Evolutionary conservation across 495 filamentous ascomycete genomes (phyloP).

Genomic region (Parachaetomium inaequale): DNA sequence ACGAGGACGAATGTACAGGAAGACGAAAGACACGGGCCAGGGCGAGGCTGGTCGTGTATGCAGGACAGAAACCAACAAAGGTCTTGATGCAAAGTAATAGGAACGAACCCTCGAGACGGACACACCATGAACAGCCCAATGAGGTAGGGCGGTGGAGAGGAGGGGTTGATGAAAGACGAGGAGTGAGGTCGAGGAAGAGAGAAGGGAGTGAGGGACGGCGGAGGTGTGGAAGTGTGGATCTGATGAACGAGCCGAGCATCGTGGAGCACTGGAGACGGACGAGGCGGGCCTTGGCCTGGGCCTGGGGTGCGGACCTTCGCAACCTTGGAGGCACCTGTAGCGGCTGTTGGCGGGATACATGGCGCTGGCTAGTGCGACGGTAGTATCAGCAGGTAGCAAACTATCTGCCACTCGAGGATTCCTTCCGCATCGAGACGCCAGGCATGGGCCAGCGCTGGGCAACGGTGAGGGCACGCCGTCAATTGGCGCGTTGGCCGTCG

Average conservation of each 20-base stretch:
- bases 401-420: neutral
- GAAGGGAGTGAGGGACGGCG: conserved; percentile 2
- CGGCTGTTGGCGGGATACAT: conserved; percentile 14
- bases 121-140: conserved; percentile 10
- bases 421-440: conserved; percentile 8
- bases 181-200: conserved; percentile 2
- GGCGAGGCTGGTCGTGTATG: conserved; percentile 3
- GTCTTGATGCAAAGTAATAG: neutral
- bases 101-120: conserved; percentile 11
- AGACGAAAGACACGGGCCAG: neutral
- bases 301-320: neutral
- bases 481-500: conserved; percentile 2
- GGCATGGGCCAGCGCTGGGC: neutral
- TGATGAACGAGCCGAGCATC: conserved; percentile 6
- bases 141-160: conserved; percentile 10
- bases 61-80: conserved; percentile 4
- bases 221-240: conserved; percentile 6
- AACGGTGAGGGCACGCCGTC: neutral
- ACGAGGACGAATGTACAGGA: neutral
- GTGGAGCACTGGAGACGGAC: conserved; percentile 3
- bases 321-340: conserved; percentile 13
- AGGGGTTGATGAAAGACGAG: neutral
- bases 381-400: conserved; percentile 8
- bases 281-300: neutral
- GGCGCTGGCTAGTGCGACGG: neutral